Percentiles rank a stretch among this genome's conserved stretches.
These are phyloP conservation scores for Talaromyces atroroseus DNA, from an alignment of 2,329 filamentous ascomycete species.

Conservation along the genomic window DNA sequence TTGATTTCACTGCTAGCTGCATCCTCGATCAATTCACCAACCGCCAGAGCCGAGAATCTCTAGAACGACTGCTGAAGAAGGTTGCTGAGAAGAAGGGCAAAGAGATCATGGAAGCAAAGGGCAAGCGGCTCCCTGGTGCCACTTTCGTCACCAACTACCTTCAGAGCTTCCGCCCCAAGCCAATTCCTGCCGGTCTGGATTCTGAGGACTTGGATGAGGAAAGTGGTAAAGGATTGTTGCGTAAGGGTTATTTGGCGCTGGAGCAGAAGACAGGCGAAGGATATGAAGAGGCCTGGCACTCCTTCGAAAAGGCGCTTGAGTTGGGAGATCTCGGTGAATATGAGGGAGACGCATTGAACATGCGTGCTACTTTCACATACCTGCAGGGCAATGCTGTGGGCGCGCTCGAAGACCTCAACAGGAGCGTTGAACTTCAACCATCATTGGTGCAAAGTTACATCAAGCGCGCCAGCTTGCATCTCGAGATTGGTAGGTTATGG, in stretches of 20 bases:
- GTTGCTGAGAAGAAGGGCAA: constrained; percentile 93
- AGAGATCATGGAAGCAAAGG: constrained; percentile 73
- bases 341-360: constrained; percentile 90
- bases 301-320: constrained; percentile 85
- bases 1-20: constrained; percentile 97
- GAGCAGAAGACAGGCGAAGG: constrained; percentile 82
- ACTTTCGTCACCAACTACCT: constrained; percentile 98
- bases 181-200: constrained; percentile 73
- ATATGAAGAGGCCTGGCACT: constrained; percentile 79
- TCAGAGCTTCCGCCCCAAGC: constrained; percentile 88
- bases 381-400: constrained; percentile 80
- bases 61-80: constrained; percentile 92
- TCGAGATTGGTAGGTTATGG: constrained; percentile 70
- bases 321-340: constrained; percentile 71
- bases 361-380: constrained; percentile 93
- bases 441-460: constrained; percentile 93
- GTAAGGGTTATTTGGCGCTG: constrained; percentile 74
- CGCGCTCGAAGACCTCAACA: constrained; percentile 79
- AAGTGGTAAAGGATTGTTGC: constrained; percentile 78
- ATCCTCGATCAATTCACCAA: constrained; percentile 98
- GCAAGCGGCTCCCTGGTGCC: constrained; percentile 83
- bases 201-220: constrained; percentile 73
- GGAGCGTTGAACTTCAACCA: constrained; percentile 86
- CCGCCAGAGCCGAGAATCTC: constrained; percentile 77
- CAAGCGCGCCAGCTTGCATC: constrained; percentile 96